Evolutionary conservation across 2,329 filamentous ascomycete species (phyloP).

Genomic region (Parascedosporium putredinis): DNA sequence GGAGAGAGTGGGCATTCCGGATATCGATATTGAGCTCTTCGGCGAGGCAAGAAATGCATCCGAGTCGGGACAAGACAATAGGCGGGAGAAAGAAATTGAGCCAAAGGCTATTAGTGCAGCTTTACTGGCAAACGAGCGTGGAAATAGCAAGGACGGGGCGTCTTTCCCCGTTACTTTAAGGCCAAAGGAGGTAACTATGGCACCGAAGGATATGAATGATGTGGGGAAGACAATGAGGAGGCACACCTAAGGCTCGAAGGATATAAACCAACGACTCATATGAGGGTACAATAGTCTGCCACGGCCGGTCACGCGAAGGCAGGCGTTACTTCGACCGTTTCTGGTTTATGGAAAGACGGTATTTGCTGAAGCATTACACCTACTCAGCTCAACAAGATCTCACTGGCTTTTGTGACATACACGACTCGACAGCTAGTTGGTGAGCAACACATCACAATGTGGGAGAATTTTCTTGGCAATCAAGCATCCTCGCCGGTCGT

Average conservation of each 20-base stretch:
- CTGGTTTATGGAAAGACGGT: too few relatives aligned
- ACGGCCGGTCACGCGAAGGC: too few relatives aligned
- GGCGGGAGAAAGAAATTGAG: conserved; percentile 26
- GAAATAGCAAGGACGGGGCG: conserved; percentile 15
- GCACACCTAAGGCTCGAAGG: conserved; percentile 39
- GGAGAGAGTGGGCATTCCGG: conserved; percentile 56
- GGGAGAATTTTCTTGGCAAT: conserved; percentile 58
- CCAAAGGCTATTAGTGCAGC: conserved; percentile 29
- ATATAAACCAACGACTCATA: conserved; percentile 32
- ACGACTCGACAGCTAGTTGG: too few relatives aligned
- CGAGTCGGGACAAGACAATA: conserved; percentile 32
- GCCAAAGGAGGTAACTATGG: conserved; percentile 15
- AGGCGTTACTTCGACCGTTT: too few relatives aligned
- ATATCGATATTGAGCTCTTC: conserved; percentile 49
- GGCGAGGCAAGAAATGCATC: conserved; percentile 50
- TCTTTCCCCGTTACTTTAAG: conserved; percentile 17
- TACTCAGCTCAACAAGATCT: too few relatives aligned
- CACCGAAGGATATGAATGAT: conserved; percentile 13
- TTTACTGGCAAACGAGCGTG: conserved; percentile 41
- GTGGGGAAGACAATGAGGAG: conserved; percentile 16
- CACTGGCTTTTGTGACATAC: too few relatives aligned
- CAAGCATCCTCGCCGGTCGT: conserved; percentile 67
- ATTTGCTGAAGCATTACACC: too few relatives aligned
- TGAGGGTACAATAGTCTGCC: conserved; percentile 11
- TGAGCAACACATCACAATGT: neutral